Conservation (phyloP, 139 green algal genomes). For the Micromonas commoda region DNA sequence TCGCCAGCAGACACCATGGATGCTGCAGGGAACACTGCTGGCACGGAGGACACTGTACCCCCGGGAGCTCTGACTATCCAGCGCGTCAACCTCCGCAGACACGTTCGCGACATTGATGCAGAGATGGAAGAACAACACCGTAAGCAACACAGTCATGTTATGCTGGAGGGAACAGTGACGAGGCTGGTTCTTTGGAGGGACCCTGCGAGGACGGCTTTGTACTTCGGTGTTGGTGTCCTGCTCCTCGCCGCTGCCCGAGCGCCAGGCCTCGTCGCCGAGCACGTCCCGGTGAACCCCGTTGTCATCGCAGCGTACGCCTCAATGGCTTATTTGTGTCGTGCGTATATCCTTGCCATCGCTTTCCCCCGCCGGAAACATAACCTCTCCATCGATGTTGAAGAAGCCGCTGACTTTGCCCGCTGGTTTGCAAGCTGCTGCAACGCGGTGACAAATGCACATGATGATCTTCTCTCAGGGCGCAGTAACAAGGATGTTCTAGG, state of each 20-base stretch:
- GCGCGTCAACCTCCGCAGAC: not conserved
- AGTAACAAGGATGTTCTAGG: not conserved
- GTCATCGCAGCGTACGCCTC: not conserved
- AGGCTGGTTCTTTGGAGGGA: not conserved
- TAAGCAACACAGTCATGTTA: not conserved
- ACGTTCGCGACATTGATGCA: not conserved
- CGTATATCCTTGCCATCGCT: not conserved
- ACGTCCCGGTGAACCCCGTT: not conserved
- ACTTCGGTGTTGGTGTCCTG: not conserved
- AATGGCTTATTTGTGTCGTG: not conserved
- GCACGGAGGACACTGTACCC: not conserved
- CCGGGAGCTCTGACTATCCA: not conserved
- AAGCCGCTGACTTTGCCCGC: not conserved
- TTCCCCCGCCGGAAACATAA: not conserved
- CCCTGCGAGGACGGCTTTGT: not conserved
- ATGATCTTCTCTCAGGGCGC: not conserved
- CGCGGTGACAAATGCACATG: not conserved
- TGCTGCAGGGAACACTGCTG: too few relatives aligned
- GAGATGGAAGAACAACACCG: not conserved
- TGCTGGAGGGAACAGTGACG: not conserved
- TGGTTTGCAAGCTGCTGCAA: not conserved
- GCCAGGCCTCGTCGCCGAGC: not conserved
- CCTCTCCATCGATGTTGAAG: not conserved
- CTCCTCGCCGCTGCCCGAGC: not conserved
- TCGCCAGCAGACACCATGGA: not conserved